Base-by-base conservation (phyloP, 2,329 filamentous ascomycete genomes). In the Ophiocordyceps camponoti-leonardi region DNA sequence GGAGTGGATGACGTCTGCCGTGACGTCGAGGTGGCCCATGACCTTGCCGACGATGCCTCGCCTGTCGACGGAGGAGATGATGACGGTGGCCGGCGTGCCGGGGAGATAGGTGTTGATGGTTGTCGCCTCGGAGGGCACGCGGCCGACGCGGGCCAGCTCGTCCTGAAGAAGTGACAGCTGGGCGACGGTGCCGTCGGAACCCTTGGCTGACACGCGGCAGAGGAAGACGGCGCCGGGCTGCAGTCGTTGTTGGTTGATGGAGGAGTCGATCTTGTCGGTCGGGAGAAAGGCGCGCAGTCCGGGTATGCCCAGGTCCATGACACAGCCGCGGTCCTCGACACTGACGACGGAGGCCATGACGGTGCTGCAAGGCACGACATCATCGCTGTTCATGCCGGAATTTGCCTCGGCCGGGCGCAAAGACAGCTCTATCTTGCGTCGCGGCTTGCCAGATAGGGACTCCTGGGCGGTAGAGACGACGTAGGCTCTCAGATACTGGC, bases 251-350 rank as follows among this genome's bases (percentile, higher is more conserved):
- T 84, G 72, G 6, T 80, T 67, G 18, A 83, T 67, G 41, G 68
- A 70, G 28, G 74, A 59, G 44, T 85, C 83, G 18, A 95, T 67
- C 58, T 95, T 87, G 57, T 83, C 86, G 49, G 82, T 83, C 6
- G 86, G 77, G 57, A 98, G 71, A 64, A 98, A 98, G 3, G 85
- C 92, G 50, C 79, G 81, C 45, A 88, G 61, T 35, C 76, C 72
- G 33, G 79, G 70, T 7, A 96, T 68, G 18, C 86, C 86, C 35
- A 96, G 65, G 53, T 95, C 86, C 86, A 98, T 94, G 46, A 96
- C 77, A 47, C 92, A 74, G 49, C 92, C 92, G 57, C 94, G 88
- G 55, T 98, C 93, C 62, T 98, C 90, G n/a, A 93, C 82, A 61
- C 90, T 98, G 44, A 75, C 65, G 23, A 98, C 81, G 0, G 87